A percentile compares a stretch with the other conserved stretches of the same genome.
These are phyloP conservation scores for Candida tropicalis DNA, from an alignment of 1,139 yeast species.

Conservation along the genomic window DNA sequence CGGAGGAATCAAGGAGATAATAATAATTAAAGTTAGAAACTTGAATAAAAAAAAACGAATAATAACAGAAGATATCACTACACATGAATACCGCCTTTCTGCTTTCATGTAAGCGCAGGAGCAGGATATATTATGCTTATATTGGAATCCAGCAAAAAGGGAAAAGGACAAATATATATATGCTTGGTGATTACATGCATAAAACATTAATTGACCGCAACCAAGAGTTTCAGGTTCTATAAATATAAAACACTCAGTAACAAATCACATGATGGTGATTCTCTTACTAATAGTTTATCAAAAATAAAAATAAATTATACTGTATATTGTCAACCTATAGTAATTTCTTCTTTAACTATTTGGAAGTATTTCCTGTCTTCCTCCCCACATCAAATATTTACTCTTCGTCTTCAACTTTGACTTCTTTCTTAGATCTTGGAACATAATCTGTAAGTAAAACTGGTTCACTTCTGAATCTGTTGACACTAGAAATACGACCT, in stretches of 20 bases:
- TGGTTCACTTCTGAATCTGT: slow-evolving; percentile 40
- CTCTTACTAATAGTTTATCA: no score
- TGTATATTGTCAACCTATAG: slow-evolving; percentile 3
- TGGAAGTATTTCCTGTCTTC: no score
- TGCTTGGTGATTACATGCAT: not conserved
- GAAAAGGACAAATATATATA: no score
- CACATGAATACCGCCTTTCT: no score
- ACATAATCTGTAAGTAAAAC: slow-evolving; percentile 43
- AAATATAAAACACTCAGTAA: not conserved
- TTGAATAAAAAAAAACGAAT: no score
- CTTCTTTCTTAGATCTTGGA: slow-evolving; percentile 45
- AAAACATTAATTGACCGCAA: no score
- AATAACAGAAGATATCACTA: no score
- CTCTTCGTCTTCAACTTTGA: not conserved
- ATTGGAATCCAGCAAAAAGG: no score
- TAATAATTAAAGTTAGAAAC: not conserved
- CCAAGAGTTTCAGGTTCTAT: not conserved
- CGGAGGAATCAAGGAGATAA: not conserved
- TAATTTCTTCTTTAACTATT: no score
- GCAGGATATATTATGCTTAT: no score
- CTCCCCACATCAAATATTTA: no score
- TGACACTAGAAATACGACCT: slow-evolving; percentile 36
- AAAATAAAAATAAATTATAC: slow-evolving; percentile 1
- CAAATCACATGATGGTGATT: not conserved
- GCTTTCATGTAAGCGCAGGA: no score